A percentile compares a stretch with the other conserved stretches of the same genome.
Conservation (phyloP, 2,329 filamentous ascomycete species). For the Alternaria incomplexa region DNA sequence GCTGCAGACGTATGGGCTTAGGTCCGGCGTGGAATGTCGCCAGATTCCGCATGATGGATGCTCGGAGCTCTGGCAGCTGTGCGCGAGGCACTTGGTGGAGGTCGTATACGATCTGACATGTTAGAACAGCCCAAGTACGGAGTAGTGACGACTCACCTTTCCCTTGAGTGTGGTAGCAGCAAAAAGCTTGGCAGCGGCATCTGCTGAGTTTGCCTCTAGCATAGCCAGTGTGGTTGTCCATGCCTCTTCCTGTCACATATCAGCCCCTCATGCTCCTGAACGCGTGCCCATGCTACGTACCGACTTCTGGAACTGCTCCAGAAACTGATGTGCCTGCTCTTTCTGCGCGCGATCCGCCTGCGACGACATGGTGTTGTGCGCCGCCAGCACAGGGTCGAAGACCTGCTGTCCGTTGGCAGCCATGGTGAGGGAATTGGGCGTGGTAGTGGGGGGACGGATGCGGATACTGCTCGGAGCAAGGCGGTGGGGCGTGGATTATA, state of each 20-base stretch:
- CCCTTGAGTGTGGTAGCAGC: conserved; percentile 96
- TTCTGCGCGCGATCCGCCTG: conserved; percentile 82
- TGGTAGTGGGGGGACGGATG: conserved; percentile 28
- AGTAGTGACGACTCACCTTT: conserved; percentile 70
- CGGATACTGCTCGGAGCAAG: conserved; percentile 33
- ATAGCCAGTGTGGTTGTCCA: conserved; percentile 90
- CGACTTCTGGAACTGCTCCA: conserved; percentile 98
- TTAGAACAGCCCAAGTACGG: conserved; percentile 21
- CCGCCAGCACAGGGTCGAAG: conserved; percentile 85
- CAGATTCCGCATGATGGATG: conserved; percentile 81
- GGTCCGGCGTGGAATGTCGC: conserved; percentile 82
- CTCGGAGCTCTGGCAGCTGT: conserved; percentile 77
- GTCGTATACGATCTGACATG: conserved; percentile 88
- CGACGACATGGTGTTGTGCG: conserved; percentile 88
- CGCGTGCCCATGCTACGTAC: conserved; percentile 61
- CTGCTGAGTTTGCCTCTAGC: conserved; percentile 75
- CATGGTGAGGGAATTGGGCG: conserved; percentile 59
- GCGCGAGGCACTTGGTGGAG: conserved; percentile 82
- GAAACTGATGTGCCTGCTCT: conserved; percentile 86
- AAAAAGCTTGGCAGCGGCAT: conserved; percentile 88
- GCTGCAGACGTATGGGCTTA: conserved; percentile 78
- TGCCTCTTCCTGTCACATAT: conserved; percentile 72
- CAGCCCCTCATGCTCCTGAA: conserved; percentile 29
- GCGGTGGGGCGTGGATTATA: conserved; percentile 34
- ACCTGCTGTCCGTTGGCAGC: conserved; percentile 71